Evolutionary conservation across 305 asterid genomes (phyloP).

Genomic region (Andrographis paniculata): DNA sequence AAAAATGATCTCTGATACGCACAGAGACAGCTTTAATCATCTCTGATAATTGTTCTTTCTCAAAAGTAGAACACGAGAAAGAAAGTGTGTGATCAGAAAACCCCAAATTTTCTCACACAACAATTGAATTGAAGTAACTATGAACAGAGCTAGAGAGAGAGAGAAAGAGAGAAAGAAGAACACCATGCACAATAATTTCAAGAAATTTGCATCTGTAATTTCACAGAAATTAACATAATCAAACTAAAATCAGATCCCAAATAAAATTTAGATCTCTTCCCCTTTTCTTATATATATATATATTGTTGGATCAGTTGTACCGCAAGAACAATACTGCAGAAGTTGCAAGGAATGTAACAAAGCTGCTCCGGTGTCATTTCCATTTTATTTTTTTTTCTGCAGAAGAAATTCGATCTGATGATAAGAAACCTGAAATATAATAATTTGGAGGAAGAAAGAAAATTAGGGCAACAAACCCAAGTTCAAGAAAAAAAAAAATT

Average conservation of each 20-base stretch:
- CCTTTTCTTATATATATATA: not conserved
- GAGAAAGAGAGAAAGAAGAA: conserved; percentile 2
- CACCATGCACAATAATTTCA: conserved; percentile 18
- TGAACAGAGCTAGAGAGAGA: no score
- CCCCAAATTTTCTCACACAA: not conserved
- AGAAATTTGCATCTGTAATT: no score
- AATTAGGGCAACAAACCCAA: not conserved
- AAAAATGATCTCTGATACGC: conserved; percentile 34
- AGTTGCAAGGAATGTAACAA: conserved; percentile 87
- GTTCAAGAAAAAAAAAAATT: not conserved
- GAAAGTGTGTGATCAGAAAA: not conserved
- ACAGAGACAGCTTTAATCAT: conserved; percentile 45
- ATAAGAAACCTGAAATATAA: not conserved
- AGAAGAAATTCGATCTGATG: not conserved
- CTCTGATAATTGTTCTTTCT: conserved; percentile 16
- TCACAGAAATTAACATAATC: not conserved
- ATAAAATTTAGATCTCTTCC: not conserved
- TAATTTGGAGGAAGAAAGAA: not conserved
- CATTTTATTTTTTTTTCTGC: no score
- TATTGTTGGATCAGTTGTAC: conserved; percentile 21
- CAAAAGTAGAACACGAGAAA: conserved; percentile 13
- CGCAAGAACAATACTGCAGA: conserved; percentile 86
- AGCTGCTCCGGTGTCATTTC: conserved; percentile 57
- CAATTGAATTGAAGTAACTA: no score
- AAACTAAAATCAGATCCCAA: conserved; percentile 29